Conservation (phyloP, 768 basidiomycete species). For the Tremella yokohamensis region DNA sequence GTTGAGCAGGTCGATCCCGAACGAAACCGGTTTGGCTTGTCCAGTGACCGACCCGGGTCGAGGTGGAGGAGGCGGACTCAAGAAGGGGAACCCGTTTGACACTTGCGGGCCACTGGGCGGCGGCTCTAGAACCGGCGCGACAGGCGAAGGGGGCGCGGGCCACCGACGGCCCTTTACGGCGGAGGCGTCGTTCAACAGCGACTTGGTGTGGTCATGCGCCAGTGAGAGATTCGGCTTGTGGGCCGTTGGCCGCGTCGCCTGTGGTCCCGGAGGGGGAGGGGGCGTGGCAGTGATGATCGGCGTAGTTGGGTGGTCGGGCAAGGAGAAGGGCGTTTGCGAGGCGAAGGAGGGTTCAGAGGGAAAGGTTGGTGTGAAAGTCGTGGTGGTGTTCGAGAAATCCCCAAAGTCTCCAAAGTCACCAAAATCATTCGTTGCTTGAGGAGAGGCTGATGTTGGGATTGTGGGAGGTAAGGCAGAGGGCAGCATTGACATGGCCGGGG, state of each 20-base stretch:
- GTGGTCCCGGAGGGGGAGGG: neutral
- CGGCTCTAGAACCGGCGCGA: slow-evolving; percentile 31
- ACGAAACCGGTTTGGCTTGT: neutral
- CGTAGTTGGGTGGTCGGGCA: neutral
- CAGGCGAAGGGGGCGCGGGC: slow-evolving; percentile 42
- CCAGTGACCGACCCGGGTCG: slow-evolving; percentile 21
- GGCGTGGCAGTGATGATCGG: neutral
- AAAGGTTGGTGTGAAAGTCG: neutral
- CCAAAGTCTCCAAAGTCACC: slow-evolving; percentile 52
- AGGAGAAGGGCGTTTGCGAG: neutral
- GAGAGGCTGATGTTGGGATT: neutral
- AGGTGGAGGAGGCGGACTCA: slow-evolving; percentile 29
- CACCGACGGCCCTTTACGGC: slow-evolving; percentile 34
- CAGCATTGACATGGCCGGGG: slow-evolving; percentile 1
- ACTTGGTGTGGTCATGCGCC: slow-evolving; percentile 34
- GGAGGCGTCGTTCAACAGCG: slow-evolving; percentile 25
- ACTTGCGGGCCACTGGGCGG: slow-evolving; percentile 15
- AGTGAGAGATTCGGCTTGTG: slow-evolving; percentile 10
- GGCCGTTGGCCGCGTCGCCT: neutral
- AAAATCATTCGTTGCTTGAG: neutral
- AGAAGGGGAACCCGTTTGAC: slow-evolving; percentile 25
- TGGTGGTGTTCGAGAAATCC: slow-evolving; percentile 38
- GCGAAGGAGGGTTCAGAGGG: neutral
- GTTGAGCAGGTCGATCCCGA: too few species aligned
- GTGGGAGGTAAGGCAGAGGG: neutral